Percentiles rank a stretch among this genome's conserved stretches.
These are phyloP conservation scores for Tuber umbilicatum DNA, from an alignment of 495 filamentous ascomycete species.

Conservation along the genomic window DNA sequence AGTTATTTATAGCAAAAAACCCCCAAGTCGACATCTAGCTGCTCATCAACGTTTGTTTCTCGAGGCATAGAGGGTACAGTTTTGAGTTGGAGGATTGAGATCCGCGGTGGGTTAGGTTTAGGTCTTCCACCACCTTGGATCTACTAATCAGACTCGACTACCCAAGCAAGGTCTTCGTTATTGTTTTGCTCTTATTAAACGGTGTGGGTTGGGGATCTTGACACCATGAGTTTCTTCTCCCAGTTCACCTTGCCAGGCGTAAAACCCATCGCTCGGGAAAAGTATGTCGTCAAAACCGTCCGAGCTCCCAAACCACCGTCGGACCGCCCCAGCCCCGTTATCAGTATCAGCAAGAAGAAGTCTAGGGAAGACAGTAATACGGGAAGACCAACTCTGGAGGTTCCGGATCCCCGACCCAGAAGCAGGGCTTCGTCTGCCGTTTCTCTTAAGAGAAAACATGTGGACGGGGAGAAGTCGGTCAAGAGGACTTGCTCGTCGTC, in stretches of 20 bases:
- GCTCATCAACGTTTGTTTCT: neutral
- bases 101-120: neutral
- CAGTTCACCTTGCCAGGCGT: conserved; percentile 38
- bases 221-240: conserved; percentile 39
- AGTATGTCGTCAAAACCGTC: conserved; percentile 36
- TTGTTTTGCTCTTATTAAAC: neutral
- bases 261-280: conserved; percentile 38
- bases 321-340: conserved; percentile 6
- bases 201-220: neutral
- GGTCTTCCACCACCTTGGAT: neutral
- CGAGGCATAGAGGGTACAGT: neutral
- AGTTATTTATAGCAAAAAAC: neutral
- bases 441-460: conserved; percentile 28
- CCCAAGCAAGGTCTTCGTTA: neutral
- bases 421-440: conserved; percentile 12
- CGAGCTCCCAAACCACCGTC: conserved; percentile 24
- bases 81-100: neutral
- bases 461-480: conserved; percentile 4
- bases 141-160: neutral
- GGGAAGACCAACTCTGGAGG: conserved; percentile 13
- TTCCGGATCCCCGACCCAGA: conserved; percentile 14
- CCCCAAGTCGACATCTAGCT: neutral
- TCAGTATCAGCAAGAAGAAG: neutral
- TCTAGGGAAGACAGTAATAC: conserved; percentile 3
- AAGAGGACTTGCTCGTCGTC: conserved; percentile 12